Evolutionary conservation across 1,284 basidiomycete genomes (phyloP).

Genomic region (Moesziomyces aphidis): DNA sequence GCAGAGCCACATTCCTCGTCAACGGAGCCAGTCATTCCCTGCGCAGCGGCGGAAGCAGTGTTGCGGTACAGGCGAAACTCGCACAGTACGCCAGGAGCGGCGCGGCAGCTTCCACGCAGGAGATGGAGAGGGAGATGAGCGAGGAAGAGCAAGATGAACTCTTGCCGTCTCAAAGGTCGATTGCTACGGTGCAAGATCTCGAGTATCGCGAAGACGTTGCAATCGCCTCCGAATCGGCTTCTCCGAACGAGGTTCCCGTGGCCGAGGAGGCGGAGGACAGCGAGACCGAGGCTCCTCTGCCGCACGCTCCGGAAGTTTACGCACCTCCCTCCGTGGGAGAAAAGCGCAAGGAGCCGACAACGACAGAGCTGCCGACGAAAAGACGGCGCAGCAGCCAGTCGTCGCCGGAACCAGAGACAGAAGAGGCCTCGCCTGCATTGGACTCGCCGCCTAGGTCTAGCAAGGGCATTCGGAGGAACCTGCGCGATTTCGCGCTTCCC

Average conservation of each 20-base stretch:
- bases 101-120: neutral
- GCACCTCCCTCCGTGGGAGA: conserved; percentile 3
- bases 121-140: conserved; percentile 30
- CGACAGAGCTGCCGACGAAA: conserved; percentile 18
- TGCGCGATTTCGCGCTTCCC: conserved; percentile 22
- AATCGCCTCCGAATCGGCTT: neutral
- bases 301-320: conserved; percentile 3
- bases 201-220: conserved; percentile 30
- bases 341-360: conserved; percentile 54
- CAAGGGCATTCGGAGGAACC: conserved; percentile 9
- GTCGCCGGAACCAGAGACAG: neutral
- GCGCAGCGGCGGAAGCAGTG: conserved; percentile 13
- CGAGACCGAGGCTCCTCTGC: conserved; percentile 17
- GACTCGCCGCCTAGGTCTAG: conserved; percentile 7
- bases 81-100: conserved; percentile 2
- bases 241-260: neutral
- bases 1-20: conserved; percentile 75
- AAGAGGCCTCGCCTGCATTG: neutral
- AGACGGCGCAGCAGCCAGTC: conserved; percentile 8
- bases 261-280: conserved; percentile 16
- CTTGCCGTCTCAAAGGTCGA: neutral
- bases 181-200: conserved; percentile 3
- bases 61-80: conserved; percentile 19
- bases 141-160: conserved; percentile 29
- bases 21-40: conserved; percentile 42